Evolutionary conservation across 2,329 filamentous ascomycete species (phyloP).

Genomic region (Neonectria magnoliae): DNA sequence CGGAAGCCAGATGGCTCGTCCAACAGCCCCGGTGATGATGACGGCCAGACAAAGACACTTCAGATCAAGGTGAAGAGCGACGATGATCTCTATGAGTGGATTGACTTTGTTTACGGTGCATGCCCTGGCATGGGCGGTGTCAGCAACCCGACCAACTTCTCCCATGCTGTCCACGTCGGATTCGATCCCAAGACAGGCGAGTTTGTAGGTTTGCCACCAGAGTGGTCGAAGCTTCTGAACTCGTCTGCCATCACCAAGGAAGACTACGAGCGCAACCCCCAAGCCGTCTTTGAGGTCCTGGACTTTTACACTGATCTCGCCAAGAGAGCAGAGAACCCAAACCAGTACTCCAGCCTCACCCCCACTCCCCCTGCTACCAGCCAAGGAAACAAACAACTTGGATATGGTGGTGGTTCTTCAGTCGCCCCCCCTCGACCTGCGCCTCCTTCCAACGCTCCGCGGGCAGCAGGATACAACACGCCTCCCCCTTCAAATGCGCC

Average conservation of each 20-base stretch:
- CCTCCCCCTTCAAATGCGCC: slow-evolving; percentile 51
- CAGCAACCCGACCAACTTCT: slow-evolving; percentile 98
- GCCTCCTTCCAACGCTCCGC: slow-evolving; percentile 55
- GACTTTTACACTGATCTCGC: slow-evolving; percentile 88
- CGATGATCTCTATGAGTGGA: slow-evolving; percentile 98
- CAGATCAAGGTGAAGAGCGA: slow-evolving; percentile 95
- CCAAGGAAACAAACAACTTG: slow-evolving; percentile 71
- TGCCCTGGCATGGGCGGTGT: slow-evolving; percentile 98
- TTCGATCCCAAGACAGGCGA: slow-evolving; percentile 96
- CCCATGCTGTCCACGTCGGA: slow-evolving; percentile 94
- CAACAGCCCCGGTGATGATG: slow-evolving; percentile 78
- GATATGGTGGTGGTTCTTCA: slow-evolving; percentile 64
- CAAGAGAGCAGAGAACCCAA: slow-evolving; percentile 77
- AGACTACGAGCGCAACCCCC: slow-evolving; percentile 96
- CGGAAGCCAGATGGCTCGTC: slow-evolving; percentile 75
- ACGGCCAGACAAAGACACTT: slow-evolving; percentile 82
- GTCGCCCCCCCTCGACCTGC: slow-evolving; percentile 77
- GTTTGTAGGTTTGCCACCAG: slow-evolving; percentile 91
- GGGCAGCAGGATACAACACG: slow-evolving; percentile 55
- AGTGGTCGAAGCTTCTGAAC: slow-evolving; percentile 97
- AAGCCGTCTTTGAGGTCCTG: slow-evolving; percentile 82
- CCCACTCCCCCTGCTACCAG: slow-evolving; percentile 70
- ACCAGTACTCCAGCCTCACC: slow-evolving; percentile 73
- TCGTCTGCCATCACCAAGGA: slow-evolving; percentile 98
- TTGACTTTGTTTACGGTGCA: slow-evolving; percentile 95